Conservation (phyloP, 305 asterid genomes). For the Vinca major region DNA sequence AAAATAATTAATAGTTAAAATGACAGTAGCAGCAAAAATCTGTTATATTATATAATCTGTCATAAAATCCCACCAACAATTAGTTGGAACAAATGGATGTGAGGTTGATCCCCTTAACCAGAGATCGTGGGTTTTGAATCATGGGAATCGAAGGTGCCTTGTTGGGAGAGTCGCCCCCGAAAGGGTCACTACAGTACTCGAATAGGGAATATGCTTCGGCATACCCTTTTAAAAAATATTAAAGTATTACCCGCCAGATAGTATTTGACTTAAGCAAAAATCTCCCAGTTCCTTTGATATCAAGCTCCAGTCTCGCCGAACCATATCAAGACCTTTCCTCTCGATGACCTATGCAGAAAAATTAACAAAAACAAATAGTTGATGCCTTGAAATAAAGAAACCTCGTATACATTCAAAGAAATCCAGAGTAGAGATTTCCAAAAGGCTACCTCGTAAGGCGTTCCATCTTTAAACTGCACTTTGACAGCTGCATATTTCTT, state of each 20-base stretch:
- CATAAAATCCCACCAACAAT: too few relatives aligned
- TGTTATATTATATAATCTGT: too few relatives aligned
- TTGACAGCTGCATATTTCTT: conserved; percentile 99
- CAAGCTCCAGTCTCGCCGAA: conserved; percentile 99
- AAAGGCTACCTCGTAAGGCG: conserved; percentile 53
- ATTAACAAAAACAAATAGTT: conserved; percentile 1
- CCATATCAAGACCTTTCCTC: conserved; percentile 98
- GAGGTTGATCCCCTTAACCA: too few relatives aligned
- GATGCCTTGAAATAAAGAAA: neutral
- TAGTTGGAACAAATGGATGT: too few relatives aligned
- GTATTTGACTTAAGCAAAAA: conserved; percentile 84
- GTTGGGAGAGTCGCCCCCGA: too few relatives aligned
- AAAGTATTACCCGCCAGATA: conserved; percentile 66
- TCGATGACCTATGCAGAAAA: conserved; percentile 58
- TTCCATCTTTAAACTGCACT: conserved; percentile 72
- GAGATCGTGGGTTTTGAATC: too few relatives aligned
- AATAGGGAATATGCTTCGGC: too few relatives aligned
- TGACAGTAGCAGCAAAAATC: conserved; percentile 14
- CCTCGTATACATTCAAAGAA: conserved; percentile 12
- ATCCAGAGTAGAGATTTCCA: conserved; percentile 7
- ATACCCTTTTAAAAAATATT: too few relatives aligned
- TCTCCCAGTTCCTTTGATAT: conserved; percentile 88
- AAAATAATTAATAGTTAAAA: conserved; percentile 8
- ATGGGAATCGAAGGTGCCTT: too few relatives aligned
- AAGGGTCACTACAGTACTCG: too few relatives aligned